A percentile compares a stretch with the other conserved stretches of the same genome.
Evolutionary conservation across 1,284 basidiomycete species (phyloP).

Genomic region (Malassezia brasiliensis): DNA sequence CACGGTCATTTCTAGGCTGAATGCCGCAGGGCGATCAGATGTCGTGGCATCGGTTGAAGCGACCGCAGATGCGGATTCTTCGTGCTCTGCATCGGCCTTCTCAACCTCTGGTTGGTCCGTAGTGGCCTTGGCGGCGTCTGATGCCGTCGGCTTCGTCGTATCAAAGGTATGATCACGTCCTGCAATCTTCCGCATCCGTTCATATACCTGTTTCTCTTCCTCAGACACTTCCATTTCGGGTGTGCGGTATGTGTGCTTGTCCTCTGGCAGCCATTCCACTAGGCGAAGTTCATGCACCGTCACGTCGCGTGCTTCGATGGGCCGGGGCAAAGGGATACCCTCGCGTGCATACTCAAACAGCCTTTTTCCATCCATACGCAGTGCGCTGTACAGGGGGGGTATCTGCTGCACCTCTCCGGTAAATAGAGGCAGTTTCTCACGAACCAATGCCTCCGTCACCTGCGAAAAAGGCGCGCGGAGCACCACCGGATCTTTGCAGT

Average conservation of each 20-base stretch:
- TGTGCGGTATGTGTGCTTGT: conserved; percentile 28
- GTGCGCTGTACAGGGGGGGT: conserved; percentile 65
- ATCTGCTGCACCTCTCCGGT: conserved; percentile 75
- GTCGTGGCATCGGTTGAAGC: neutral
- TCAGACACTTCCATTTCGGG: conserved; percentile 31
- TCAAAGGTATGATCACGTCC: conserved; percentile 20
- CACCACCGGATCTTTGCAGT: conserved; percentile 60
- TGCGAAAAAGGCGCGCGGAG: conserved; percentile 64
- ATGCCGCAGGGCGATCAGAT: neutral
- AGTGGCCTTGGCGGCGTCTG: conserved; percentile 20
- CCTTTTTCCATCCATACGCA: conserved; percentile 95
- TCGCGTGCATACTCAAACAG: conserved; percentile 91
- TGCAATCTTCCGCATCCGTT: conserved; percentile 30
- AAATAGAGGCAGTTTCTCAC: conserved; percentile 65
- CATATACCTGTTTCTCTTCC: conserved; percentile 34
- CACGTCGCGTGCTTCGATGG: conserved; percentile 77
- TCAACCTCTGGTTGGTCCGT: neutral
- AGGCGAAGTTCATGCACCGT: conserved; percentile 71
- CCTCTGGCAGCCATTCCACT: conserved; percentile 39
- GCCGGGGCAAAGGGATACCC: conserved; percentile 77
- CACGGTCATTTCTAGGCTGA: conserved; percentile 40
- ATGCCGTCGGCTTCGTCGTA: conserved; percentile 3
- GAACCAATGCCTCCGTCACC: conserved; percentile 65
- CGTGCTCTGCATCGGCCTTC: neutral
- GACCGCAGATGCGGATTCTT: neutral